Evolutionary conservation across 257 asterid genomes (phyloP).

Genomic region (Lycium ferocissimum): DNA sequence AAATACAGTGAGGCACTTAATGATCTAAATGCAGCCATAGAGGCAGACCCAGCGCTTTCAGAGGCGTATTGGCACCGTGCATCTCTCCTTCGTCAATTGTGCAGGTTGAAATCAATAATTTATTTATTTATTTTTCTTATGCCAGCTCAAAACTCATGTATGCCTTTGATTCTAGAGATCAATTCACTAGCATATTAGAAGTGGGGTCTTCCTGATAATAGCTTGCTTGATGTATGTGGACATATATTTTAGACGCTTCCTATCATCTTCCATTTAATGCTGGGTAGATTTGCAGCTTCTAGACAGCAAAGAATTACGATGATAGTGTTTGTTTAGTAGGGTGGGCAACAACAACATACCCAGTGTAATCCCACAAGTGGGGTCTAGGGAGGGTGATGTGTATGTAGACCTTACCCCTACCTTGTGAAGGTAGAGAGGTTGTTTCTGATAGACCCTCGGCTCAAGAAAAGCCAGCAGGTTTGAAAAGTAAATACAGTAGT

Average conservation of each 20-base stretch:
- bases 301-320: not conserved
- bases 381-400: too few relatives aligned
- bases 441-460: too few relatives aligned
- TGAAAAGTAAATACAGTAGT: too few relatives aligned
- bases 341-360: not conserved
- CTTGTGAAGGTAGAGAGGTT: too few relatives aligned
- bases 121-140: not conserved
- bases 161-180: not conserved
- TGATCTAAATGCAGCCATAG: slow-evolving; percentile 85
- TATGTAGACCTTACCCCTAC: too few relatives aligned
- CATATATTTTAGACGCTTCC: not conserved
- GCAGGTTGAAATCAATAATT: slow-evolving; percentile 58
- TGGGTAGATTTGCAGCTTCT: not conserved
- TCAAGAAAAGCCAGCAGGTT: too few relatives aligned
- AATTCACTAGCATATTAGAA: not conserved
- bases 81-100: slow-evolving; percentile 76
- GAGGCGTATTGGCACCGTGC: slow-evolving; percentile 86
- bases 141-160: not conserved
- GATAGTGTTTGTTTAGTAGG: not conserved
- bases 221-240: not conserved
- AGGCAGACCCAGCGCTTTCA: slow-evolving; percentile 80
- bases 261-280: not conserved
- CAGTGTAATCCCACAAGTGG: too few relatives aligned
- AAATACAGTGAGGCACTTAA: slow-evolving; percentile 84
- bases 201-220: not conserved